Base-by-base conservation (phyloP, 202 grass and related monocot genomes). In the Panicum hallii region DNA sequence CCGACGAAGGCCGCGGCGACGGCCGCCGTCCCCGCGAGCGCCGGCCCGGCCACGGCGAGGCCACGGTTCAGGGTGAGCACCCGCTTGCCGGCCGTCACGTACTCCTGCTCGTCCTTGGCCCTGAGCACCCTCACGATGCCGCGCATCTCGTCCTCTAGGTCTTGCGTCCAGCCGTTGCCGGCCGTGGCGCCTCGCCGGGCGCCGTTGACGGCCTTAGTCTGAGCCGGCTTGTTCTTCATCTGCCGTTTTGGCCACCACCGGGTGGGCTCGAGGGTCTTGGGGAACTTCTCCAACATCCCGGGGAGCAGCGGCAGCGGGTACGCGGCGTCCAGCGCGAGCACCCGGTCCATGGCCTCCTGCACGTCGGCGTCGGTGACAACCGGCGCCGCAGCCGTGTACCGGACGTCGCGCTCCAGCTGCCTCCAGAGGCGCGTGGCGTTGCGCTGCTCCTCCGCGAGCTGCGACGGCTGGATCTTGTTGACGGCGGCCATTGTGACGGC, bases 381-480 rank as follows among this genome's bases (percentile, higher is more conserved):
- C 43, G 20, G 0, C 30, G 32, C 8, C 47, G 32, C 11, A 14
- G 11, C 1, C 5, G 19, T 3, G 36, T 38, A 38, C 36, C 89
- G 49, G 40, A 94, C 67, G 68, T 78, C 61, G 46, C 88, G 84
- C 48, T 84, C 68, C 20, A 94, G 90, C 82, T 94, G 85, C 50
- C 71, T 89, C 85, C 87, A 97, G 40, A 94, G 55, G 28, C 86
- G 48, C 0, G 94, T 90, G 46, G 91, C 86, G 9, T 97, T 97
- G 16, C 88, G 87, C 86, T 94, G 94, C 79, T 97, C 91, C 79
- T 94, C 91, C 7, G 94, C 91, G 13, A 92, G 85, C 85, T 97
- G 94, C 41, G 94, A 97, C 5, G 91, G 94, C 41, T 97, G 90
- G 72, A 97, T 83, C 85, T 81, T 92, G 86, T 87, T 94, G 16